Evolutionary conservation across 2,329 filamentous ascomycete species (phyloP).

Genomic region (Cylindrodendrum hubeiense): DNA sequence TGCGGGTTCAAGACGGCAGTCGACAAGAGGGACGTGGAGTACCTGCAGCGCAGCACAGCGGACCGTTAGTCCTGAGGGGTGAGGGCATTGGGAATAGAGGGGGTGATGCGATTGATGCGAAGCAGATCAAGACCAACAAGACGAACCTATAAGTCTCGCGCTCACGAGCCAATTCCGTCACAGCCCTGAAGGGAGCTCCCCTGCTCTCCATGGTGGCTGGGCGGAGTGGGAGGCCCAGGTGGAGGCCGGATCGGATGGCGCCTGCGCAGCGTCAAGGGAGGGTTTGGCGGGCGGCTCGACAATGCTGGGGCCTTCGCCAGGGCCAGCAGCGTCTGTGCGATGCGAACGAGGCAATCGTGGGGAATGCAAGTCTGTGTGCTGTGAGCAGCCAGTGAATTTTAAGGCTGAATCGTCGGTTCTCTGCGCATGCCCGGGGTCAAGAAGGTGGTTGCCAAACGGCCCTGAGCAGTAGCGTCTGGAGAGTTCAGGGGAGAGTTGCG

Average conservation of each 20-base stretch:
- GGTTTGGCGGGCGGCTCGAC: no score
- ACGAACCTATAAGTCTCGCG: slow-evolving; percentile 23
- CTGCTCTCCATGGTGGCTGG: not conserved
- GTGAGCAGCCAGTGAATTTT: not conserved
- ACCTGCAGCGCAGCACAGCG: not conserved
- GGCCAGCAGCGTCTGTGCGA: not conserved
- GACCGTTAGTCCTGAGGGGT: not conserved
- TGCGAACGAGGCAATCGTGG: not conserved
- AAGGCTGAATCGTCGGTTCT: not conserved
- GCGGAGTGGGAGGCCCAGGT: not conserved
- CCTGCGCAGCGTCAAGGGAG: not conserved
- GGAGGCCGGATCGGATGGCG: not conserved
- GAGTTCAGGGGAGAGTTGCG: not conserved
- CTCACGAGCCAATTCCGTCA: slow-evolving; percentile 17
- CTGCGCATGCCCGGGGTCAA: not conserved
- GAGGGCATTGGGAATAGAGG: not conserved
- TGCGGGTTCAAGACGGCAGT: not conserved
- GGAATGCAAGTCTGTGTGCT: not conserved
- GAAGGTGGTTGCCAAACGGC: not conserved
- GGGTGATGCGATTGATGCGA: not conserved
- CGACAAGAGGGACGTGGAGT: slow-evolving; percentile 1
- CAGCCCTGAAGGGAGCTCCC: slow-evolving; percentile 1
- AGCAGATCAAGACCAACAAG: not conserved
- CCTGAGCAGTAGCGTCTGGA: not conserved
- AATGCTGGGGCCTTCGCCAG: not conserved